Base-by-base conservation (phyloP, 139 green algal genomes). In the Asterochloris erici region DNA sequence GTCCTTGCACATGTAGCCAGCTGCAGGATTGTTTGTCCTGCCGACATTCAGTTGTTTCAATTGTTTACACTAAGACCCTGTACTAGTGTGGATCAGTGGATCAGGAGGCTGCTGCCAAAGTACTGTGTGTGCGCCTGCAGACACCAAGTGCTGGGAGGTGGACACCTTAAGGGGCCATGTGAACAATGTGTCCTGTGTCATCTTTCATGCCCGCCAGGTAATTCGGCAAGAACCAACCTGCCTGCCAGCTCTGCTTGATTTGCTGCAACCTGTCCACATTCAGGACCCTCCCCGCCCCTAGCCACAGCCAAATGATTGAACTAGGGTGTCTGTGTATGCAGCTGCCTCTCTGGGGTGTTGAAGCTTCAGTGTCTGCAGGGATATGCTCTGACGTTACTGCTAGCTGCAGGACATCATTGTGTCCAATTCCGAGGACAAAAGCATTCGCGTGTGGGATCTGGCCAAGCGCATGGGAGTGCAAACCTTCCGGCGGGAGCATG, bases 111-210 rank as follows among this genome's bases (percentile, higher is more conserved):
- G 21, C 74, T 66, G 74, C n/a, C 29, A 14, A 21, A 61, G 24
- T 47, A 9, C 63, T 75, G 11, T 75, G 63, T 82, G 9, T 54
- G 38, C 6, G 38, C 38, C 38, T 86, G 74, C 88, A 95, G 96
- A 99, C 87, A 98, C 91, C 84, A 99, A 99, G 90, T 97, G 97
- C 11, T 99, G 97, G 97, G 97, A 99, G 91, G 97, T 99, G 81
- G 97, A 99, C 91, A 99, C 97, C 0, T 89, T 99, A 86, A 90
- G 97, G 0, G 97, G 97, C n/a, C 97, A 99, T 91, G 96, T 98
- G 71, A 99, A 99, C 96, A 99, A 99, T 83, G 97, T 99, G 12
- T 99, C 95, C 0, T 99, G 96, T 88, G 96, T 99, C 61, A 95
- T 99, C 87, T 99, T 99, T 92, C 97, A 99, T 89, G 94, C 96